Conservation (phyloP, 352 stramenopile genomes). For the Achlya hypogyna region DNA sequence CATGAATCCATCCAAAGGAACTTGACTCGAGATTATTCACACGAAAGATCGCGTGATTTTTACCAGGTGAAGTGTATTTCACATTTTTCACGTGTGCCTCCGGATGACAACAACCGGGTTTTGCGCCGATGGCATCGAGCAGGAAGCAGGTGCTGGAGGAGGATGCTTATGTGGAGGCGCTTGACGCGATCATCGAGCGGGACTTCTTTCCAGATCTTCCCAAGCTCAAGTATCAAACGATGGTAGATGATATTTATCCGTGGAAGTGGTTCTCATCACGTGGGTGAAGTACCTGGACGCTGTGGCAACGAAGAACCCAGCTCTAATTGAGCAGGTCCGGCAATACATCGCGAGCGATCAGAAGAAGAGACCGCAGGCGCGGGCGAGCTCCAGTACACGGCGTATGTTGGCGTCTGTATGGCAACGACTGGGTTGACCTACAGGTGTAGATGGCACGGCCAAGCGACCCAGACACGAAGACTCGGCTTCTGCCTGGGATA, state of each 20-base stretch:
- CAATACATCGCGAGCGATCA: constrained; percentile 9
- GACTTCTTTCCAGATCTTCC: constrained; percentile 79
- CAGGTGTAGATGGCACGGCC: constrained; percentile 24
- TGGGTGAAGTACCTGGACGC: constrained; percentile 18
- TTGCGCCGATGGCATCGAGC: constrained; percentile 19
- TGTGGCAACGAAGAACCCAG: constrained; percentile 14
- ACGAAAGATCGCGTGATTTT: background rate
- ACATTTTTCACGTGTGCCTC: background rate
- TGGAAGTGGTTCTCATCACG: background rate
- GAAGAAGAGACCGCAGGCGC: background rate
- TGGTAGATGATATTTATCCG: constrained; percentile 29
- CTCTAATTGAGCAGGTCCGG: constrained; percentile 3
- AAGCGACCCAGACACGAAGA: constrained; percentile 15
- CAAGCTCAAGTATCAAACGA: constrained; percentile 41
- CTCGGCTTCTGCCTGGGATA: constrained; percentile 41
- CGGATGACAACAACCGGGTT: background rate
- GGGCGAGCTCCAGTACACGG: constrained; percentile 7
- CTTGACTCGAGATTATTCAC: too few species aligned
- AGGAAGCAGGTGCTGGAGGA: constrained; percentile 63
- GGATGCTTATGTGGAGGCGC: constrained; percentile 61
- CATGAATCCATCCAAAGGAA: too few species aligned
- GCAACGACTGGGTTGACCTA: background rate
- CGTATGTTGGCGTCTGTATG: too few species aligned
- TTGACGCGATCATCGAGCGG: constrained; percentile 77
- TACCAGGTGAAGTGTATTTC: background rate